Conservation (phyloP, 768 basidiomycete species). For the Rhodocollybia butyracea region DNA sequence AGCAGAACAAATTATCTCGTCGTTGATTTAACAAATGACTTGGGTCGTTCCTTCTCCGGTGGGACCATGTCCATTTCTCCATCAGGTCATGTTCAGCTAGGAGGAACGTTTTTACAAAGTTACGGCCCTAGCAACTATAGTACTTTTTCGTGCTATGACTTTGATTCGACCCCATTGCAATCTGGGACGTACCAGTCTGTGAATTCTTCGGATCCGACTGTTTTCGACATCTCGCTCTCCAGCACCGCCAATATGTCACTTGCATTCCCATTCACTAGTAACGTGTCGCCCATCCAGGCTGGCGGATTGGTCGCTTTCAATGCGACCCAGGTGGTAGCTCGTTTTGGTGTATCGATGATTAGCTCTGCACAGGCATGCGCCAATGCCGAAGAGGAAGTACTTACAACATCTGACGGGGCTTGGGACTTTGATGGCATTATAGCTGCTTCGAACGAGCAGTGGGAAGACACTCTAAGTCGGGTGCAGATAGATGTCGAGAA, state of each 20-base stretch:
- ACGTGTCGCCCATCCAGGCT: conserved; percentile 37
- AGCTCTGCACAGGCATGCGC: conserved; percentile 50
- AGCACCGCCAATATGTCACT: conserved; percentile 22
- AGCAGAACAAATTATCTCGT: conserved; percentile 47
- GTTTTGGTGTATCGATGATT: conserved; percentile 58
- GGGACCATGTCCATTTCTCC: conserved; percentile 32
- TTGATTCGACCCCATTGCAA: conserved; percentile 36
- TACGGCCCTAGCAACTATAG: conserved; percentile 38
- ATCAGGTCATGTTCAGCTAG: conserved; percentile 33
- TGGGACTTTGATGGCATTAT: conserved; percentile 45
- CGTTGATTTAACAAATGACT: conserved; percentile 40
- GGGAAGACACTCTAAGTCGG: conserved; percentile 42
- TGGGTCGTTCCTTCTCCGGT: conserved; percentile 46
- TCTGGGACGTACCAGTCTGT: conserved; percentile 39
- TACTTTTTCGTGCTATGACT: conserved; percentile 47
- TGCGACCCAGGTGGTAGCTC: conserved; percentile 37
- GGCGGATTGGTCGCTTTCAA: conserved; percentile 43
- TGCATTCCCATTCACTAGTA: conserved; percentile 34
- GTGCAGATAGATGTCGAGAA: conserved; percentile 28
- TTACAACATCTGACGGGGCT: conserved; percentile 10
- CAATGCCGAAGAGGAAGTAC: conserved; percentile 56
- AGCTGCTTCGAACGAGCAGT: conserved; percentile 31
- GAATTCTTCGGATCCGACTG: conserved; percentile 28
- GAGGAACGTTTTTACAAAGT: conserved; percentile 43
- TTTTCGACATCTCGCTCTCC: conserved; percentile 30